These are phyloP conservation scores for Penicillium capsulatum DNA, from an alignment of 2,329 filamentous ascomycete genomes.

Conservation along the genomic window DNA sequence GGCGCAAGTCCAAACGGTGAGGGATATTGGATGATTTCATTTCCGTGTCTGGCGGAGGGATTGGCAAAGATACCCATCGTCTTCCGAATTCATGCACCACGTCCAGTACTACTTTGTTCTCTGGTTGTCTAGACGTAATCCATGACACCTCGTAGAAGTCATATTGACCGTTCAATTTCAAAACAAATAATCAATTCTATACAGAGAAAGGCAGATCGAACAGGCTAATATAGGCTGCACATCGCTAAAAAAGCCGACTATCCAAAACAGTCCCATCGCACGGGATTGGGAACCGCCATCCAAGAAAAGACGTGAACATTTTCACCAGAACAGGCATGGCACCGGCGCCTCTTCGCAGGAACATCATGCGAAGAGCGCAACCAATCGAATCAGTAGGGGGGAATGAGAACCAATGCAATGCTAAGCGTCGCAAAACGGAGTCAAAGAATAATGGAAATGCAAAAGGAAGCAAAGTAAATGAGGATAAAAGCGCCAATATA, in stretches of 20 bases:
- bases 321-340: constrained; percentile 11
- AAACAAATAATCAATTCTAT: background rate
- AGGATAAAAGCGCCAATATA: too few species aligned
- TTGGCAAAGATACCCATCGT: constrained; percentile 11
- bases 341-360: constrained; percentile 19
- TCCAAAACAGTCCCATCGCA: too few species aligned
- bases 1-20: constrained; percentile 51
- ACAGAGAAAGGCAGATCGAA: background rate
- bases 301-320: constrained; percentile 4
- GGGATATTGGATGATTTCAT: constrained; percentile 1
- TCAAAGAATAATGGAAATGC: constrained; percentile 3
- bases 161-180: too few species aligned
- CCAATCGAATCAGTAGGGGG: background rate
- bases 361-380: constrained; percentile 21
- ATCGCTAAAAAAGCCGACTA: background rate
- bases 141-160: too few species aligned
- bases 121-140: too few species aligned
- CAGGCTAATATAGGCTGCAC: background rate
- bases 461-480: constrained; percentile 10
- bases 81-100: background rate
- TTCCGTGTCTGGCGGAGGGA: constrained; percentile 2
- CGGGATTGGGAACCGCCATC: too few species aligned
- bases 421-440: constrained; percentile 6
- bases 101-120: background rate
- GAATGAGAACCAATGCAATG: constrained; percentile 7